These are phyloP conservation scores for Nosema muscidifuracis DNA, from an alignment of 371 early-diverging fungal genomes.

Conservation along the genomic window DNA sequence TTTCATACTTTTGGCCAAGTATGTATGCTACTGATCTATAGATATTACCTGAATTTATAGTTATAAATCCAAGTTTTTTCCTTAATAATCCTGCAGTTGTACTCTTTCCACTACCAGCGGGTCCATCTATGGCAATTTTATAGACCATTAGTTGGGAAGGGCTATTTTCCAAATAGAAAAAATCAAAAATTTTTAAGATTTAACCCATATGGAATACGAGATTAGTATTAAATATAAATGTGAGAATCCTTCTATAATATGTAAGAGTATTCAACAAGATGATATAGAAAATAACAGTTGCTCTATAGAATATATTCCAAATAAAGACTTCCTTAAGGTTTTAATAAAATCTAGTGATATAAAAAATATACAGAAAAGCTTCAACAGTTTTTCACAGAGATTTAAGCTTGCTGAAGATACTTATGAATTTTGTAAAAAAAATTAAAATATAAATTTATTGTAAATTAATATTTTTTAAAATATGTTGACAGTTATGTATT, in stretches of 20 bases:
- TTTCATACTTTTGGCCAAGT: conserved; percentile 21
- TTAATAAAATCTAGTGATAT: background rate
- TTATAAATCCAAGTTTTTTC: conserved; percentile 68
- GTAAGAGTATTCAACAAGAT: conserved; percentile 2
- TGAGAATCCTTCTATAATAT: background rate
- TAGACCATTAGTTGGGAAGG: conserved; percentile 41
- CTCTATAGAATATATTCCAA: background rate
- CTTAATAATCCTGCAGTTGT: conserved; percentile 71
- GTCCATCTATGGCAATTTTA: conserved; percentile 81
- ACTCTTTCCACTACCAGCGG: conserved; percentile 82
- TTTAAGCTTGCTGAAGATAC: conserved; percentile 10
- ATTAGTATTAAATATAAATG: background rate
- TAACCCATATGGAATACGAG: background rate
- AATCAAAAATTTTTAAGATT: background rate
- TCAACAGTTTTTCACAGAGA: conserved; percentile 12
- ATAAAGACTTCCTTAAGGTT: background rate
- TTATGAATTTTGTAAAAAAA: background rate
- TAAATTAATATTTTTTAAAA: background rate
- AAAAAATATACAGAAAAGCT: conserved; percentile 8
- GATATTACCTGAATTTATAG: conserved; percentile 70
- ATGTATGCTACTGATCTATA: conserved; percentile 64
- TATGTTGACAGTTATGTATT: background rate
- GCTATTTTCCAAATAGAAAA: background rate
- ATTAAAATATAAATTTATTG: conserved; percentile 1
- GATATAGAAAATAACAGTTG: background rate